Conservation (phyloP, 179 eudicot species). For the Patellifolia procumbens region DNA sequence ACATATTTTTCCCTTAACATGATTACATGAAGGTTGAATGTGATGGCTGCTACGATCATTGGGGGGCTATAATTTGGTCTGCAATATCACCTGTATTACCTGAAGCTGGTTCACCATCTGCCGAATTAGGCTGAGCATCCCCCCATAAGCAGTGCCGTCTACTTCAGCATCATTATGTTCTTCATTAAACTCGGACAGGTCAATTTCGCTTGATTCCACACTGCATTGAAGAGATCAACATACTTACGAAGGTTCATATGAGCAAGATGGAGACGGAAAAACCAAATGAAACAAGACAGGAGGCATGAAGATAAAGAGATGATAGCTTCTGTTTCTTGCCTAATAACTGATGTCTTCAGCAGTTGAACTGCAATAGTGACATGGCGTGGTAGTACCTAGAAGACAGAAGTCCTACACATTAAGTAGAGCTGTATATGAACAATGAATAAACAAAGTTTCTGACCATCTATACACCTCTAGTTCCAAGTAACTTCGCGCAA, state of each 20-base stretch:
- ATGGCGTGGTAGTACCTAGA: conserved; percentile 76
- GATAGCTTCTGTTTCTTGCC: conserved; percentile 44
- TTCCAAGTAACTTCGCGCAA: conserved; percentile 80
- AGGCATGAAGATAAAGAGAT: background rate
- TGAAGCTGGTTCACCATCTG: conserved; percentile 45
- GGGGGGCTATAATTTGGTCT: background rate
- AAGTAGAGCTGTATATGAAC: background rate
- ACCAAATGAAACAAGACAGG: background rate
- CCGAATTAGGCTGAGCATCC: conserved; percentile 40
- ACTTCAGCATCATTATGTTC: conserved; percentile 43
- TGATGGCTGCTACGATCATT: background rate
- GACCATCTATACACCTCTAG: conserved; percentile 45
- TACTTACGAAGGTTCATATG: background rate
- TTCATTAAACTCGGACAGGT: conserved; percentile 89
- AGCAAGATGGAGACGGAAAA: background rate
- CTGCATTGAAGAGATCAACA: conserved; percentile 43
- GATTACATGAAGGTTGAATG: background rate
- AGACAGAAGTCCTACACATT: conserved; percentile 7
- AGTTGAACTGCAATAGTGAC: conserved; percentile 78
- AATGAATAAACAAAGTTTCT: background rate
- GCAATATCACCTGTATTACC: conserved; percentile 46
- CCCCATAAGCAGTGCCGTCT: conserved; percentile 43
- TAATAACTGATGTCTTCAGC: conserved; percentile 88
- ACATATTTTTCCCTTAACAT: background rate
- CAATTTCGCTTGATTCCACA: conserved; percentile 92